phyloP scores from a whole-genome alignment of 2,329 filamentous ascomycete species.

The Cylindrodendrum hubeiense region DNA sequence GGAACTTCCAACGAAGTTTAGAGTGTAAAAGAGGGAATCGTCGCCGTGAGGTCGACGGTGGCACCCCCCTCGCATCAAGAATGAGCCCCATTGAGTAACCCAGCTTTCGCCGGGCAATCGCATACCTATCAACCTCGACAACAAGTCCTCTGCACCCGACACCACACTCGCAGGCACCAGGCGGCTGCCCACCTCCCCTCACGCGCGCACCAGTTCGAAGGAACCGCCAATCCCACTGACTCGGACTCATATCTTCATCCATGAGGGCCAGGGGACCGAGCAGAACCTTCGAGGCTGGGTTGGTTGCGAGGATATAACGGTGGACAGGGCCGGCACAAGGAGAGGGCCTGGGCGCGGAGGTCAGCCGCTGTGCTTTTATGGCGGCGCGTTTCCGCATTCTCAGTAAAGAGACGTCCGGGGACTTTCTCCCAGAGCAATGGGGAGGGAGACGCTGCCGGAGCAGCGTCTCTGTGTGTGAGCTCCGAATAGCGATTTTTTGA shows the following conservation, averaged over 20 bases:
- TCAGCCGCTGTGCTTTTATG: constrained; percentile 99
- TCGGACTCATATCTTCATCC: constrained; percentile 94
- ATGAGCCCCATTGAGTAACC: constrained; percentile 99
- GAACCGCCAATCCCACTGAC: constrained; percentile 35
- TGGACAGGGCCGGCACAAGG: constrained; percentile 55
- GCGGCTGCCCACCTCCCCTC: constrained; percentile 59
- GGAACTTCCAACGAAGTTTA: constrained; percentile 58
- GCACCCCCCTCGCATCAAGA: constrained; percentile 93
- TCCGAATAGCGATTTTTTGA: constrained; percentile 99
- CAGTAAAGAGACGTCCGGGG: constrained; percentile 84
- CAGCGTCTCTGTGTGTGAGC: constrained; percentile 86
- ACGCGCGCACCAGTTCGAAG: constrained; percentile 26
- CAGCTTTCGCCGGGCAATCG: constrained; percentile 80
- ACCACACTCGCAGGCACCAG: constrained; percentile 60
- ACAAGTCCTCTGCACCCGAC: constrained; percentile 73
- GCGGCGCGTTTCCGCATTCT: constrained; percentile 96
- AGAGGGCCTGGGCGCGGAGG: constrained; percentile 72
- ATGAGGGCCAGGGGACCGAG: constrained; percentile 59
- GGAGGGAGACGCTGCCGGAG: constrained; percentile 49
- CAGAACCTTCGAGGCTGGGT: background rate
- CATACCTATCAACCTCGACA: constrained; percentile 99
- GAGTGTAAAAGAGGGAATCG: constrained; percentile 49
- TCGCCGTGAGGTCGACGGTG: constrained; percentile 38
- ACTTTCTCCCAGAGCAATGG: constrained; percentile 99
- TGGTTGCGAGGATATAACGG: constrained; percentile 57